A percentile compares a stretch with the other conserved stretches of the same genome.
phyloP scores from a whole-genome alignment of 2,329 filamentous ascomycete species.

The Coniochaeta prunicola region DNA sequence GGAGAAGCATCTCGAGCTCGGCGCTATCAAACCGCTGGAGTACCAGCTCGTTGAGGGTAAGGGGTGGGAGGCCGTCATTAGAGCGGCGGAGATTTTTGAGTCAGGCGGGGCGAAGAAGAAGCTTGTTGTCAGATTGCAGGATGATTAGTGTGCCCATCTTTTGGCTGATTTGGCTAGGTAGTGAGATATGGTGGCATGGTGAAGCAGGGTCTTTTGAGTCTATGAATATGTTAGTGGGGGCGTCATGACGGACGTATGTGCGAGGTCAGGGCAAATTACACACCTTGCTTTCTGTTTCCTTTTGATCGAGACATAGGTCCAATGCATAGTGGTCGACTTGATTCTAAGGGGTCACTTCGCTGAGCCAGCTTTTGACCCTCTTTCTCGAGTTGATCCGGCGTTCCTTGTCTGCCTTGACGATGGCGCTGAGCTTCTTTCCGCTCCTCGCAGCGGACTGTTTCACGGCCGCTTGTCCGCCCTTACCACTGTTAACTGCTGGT shows the following conservation, averaged over 20 bases:
- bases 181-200: too few relatives aligned
- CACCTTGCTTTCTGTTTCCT: not conserved
- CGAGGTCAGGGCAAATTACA: not conserved
- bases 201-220: too few relatives aligned
- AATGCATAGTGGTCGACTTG: too few relatives aligned
- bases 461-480: not conserved
- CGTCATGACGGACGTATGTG: too few relatives aligned
- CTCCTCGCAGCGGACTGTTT: not conserved
- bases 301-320: not conserved
- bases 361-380: conserved; percentile 5
- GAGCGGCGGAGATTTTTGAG: conserved; percentile 14
- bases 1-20: conserved; percentile 15
- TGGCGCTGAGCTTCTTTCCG: conserved; percentile 4
- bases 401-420: conserved; percentile 6
- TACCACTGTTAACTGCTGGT: not conserved
- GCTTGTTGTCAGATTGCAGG: conserved; percentile 15
- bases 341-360: not conserved
- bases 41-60: conserved; percentile 12
- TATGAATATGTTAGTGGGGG: too few relatives aligned
- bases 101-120: conserved; percentile 18
- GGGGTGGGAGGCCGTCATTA: conserved; percentile 17
- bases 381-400: conserved; percentile 1
- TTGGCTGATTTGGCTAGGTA: too few relatives aligned
- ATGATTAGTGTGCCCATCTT: conserved; percentile 5
- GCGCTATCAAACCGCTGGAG: conserved; percentile 16